phyloP scores from a whole-genome alignment of 345 rosid species.

The Xanthoceras sorbifolium region DNA sequence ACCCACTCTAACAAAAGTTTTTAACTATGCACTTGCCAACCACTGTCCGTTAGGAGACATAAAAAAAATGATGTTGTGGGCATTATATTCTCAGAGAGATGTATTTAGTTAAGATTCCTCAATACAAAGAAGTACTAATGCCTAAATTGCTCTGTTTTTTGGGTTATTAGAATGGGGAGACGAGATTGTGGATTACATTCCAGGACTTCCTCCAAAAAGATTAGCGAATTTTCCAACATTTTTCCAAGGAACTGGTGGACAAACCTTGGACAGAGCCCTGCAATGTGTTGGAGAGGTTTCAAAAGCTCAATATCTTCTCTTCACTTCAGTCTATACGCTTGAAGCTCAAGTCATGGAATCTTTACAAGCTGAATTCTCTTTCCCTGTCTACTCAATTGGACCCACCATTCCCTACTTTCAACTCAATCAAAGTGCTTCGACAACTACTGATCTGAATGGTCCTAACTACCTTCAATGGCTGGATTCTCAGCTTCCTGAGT shows the following conservation, averaged over 20 bases:
- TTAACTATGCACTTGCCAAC: too few species aligned
- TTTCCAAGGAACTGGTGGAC: constrained; percentile 10
- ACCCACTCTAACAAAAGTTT: too few species aligned
- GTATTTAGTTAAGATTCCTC: too few species aligned
- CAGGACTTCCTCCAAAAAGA: constrained; percentile 37
- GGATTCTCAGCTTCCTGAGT: constrained; percentile 25
- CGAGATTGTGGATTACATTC: constrained; percentile 39
- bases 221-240: constrained; percentile 27
- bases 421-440: background rate
- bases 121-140: background rate
- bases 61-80: too few species aligned
- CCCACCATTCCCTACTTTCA: constrained; percentile 32
- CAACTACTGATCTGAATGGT: background rate
- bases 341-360: constrained; percentile 23
- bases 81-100: too few species aligned
- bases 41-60: too few species aligned
- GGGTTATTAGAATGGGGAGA: constrained; percentile 31
- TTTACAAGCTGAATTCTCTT: background rate
- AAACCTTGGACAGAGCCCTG: background rate
- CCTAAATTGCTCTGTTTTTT: constrained; percentile 17
- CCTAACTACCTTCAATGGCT: constrained; percentile 26
- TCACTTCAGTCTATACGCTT: constrained; percentile 29
- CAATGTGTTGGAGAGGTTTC: background rate
- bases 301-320: constrained; percentile 27
- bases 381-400: constrained; percentile 28